Evolutionary conservation across 169 alveolate genomes (phyloP), one percentile per base, ranked within the genome.

Genomic region (Theileria annulata): DNA sequence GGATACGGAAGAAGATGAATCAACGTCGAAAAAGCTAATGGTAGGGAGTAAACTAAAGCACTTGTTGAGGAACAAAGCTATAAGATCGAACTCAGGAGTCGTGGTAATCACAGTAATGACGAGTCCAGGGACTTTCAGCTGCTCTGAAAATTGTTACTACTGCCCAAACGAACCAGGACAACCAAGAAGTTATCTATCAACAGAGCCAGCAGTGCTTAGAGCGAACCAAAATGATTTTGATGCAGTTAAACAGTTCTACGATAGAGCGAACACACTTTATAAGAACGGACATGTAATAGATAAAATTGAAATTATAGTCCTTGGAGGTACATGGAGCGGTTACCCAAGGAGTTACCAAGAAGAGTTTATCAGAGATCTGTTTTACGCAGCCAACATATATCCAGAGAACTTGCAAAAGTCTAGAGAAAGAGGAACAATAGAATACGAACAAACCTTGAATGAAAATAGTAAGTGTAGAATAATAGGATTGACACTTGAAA

Each of bases 131-230:
- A 85, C 86, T 48, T 96, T 96, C 87, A 92, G 97, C 60, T 96
- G 99, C 75, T 93, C 97, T 35, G 88, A 95, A 58, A 97, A 96
- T 75, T 96, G 99, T 79, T 92, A 92, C 77, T 96, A 94, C 88
- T 95, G 98, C 59, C 98, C 98, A 3, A 93, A 96, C 77, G 99
- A 96, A 74, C 99, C 99, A 0, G 98, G 98, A 13, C 99, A 96
- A 77, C 99, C 99, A 17, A 88, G 98, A 27, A 92, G 96, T 54
- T 96, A 96, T 80, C 91, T 96, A 35, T 93, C 97, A n/a, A 96
- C 99, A 0, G 99, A 96, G 78, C 99, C 99, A 6, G 98, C 99
- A 2, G 97, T 96, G 37, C 89, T 94, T 67, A 87, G 99, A 25
- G 99, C 98, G 2, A 96, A 96, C 71, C 99, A 96, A 79, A 95